Percentiles rank a stretch among this genome's conserved stretches.
Evolutionary conservation across 768 basidiomycete species (phyloP).

Genomic region (Inosperma sp.): DNA sequence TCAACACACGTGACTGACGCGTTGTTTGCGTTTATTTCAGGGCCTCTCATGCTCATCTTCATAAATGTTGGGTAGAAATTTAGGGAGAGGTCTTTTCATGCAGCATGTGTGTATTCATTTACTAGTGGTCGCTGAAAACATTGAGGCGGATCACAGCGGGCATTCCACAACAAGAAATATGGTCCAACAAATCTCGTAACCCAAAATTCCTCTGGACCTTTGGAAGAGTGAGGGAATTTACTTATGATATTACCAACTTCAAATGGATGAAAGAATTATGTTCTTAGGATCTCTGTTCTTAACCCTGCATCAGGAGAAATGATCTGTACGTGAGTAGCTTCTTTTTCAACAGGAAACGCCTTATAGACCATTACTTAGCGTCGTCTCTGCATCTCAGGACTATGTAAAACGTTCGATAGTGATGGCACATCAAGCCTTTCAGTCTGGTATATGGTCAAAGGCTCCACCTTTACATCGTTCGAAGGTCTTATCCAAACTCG

Average conservation of each 20-base stretch:
- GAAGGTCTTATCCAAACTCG: constrained; percentile 58
- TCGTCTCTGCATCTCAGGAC: constrained; percentile 47
- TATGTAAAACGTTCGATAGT: constrained; percentile 50
- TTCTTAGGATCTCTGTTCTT: constrained; percentile 49
- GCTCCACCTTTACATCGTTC: constrained; percentile 54
- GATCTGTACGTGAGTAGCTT: constrained; percentile 48
- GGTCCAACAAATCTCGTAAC: not conserved
- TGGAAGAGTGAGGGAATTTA: too few species aligned
- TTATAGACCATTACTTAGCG: constrained; percentile 39
- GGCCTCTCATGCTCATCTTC: not conserved
- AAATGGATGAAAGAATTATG: too few species aligned
- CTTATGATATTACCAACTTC: too few species aligned
- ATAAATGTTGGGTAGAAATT: not conserved
- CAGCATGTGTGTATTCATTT: not conserved
- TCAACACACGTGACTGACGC: constrained; percentile 37
- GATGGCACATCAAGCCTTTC: constrained; percentile 54
- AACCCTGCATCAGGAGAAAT: constrained; percentile 68
- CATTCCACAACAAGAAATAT: constrained; percentile 6
- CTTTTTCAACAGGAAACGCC: too few species aligned
- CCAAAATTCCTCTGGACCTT: too few species aligned
- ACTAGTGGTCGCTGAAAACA: not conserved
- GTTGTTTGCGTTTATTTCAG: constrained; percentile 32
- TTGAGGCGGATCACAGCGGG: not conserved
- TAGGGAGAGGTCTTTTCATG: not conserved
- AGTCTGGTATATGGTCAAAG: constrained; percentile 70